Base-by-base conservation (phyloP, 305 asterid species). In the Stenogyne calaminthoides region DNA sequence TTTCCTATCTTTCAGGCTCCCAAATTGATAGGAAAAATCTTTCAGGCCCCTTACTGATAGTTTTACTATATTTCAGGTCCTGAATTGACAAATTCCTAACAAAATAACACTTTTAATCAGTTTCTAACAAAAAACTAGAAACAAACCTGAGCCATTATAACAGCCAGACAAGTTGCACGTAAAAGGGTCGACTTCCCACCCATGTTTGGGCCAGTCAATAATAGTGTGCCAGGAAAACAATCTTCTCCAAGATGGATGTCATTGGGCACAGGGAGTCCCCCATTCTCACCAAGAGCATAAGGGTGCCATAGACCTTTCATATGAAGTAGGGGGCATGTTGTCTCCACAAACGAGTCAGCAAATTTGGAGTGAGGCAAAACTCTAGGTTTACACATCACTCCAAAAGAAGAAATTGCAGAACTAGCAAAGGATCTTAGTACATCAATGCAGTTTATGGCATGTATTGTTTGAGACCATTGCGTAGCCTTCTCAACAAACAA, bases 121-220 rank as follows among this genome's bases (percentile, higher is more conserved):
- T 29, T 77, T 65, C 66, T 22, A 74, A 56, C 51, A 46, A 72
- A 67, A 16, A n/a, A 80, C 80, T 10, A 49, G 20, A 32, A 19
- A 71, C 72, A 61, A 73, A 95, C 99, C 99, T 92, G 99, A 66
- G 99, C 96, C 83, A 95, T 77, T 74, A 92, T 83, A 71, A 95
- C 97, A 52, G 95, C 89, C 69, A 90, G 87, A 83, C 97, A 92
- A 64, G 91, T 91, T 70, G 97, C 93, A 80, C 97, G 98, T 79
- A 92, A 76, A 69, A 95, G 96, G 65, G 98, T 95, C 1, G 98
- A 95, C 77, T 92, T 95, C 76, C 99, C 98, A 65, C 98, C 98
- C 99, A 92, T 95, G 80, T 95, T 95, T 66, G 99, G 99, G 70
- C 98, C 98, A 55, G 99, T 95, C 82, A 95, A 81, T 42, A 95